Conservation (phyloP, 2,329 filamentous ascomycete species). For the Seiridium cupressi region DNA sequence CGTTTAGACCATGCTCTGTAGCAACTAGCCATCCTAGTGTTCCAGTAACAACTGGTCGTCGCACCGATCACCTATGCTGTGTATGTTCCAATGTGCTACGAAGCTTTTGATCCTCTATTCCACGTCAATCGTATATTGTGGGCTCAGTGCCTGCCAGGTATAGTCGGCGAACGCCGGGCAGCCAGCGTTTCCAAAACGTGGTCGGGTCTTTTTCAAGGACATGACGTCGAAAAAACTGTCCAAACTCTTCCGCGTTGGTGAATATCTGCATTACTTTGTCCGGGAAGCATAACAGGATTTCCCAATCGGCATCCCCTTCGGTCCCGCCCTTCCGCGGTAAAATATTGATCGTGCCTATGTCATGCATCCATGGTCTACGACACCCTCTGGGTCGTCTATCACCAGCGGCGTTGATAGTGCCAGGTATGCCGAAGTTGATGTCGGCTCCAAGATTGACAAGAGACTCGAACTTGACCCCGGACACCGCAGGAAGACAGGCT, state of each 20-base stretch:
- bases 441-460: slow-evolving; percentile 9
- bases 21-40: no score
- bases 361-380: slow-evolving; percentile 12
- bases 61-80: no score
- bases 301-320: slow-evolving; percentile 7
- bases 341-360: slow-evolving; percentile 5
- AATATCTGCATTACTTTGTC: neutral
- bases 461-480: neutral
- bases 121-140: no score
- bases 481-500: neutral
- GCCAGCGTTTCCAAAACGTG: neutral
- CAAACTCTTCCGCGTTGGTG: neutral
- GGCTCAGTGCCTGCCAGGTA: neutral
- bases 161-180: neutral
- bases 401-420: neutral
- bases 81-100: neutral
- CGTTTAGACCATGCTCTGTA: no score
- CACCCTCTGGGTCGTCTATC: slow-evolving; percentile 10
- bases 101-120: neutral
- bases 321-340: slow-evolving; percentile 8
- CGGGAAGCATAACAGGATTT: slow-evolving; percentile 10
- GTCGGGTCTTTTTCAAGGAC: neutral
- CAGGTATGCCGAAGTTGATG: slow-evolving; percentile 15
- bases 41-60: no score
- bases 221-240: neutral